Conservation (phyloP, 75 land plant genomes). For the Sequoia sempervirens region DNA sequence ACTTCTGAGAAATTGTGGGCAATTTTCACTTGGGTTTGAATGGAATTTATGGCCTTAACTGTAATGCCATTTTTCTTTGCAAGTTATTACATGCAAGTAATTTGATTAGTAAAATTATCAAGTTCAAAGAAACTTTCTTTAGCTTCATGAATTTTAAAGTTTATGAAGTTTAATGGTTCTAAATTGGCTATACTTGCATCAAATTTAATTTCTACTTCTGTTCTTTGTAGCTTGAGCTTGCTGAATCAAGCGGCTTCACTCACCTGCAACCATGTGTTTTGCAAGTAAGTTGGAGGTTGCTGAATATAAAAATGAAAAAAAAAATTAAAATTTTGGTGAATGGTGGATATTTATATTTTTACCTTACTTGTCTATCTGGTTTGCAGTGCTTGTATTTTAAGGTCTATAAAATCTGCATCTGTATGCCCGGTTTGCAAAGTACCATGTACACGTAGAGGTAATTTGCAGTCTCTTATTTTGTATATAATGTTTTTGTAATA, state of each 20-base stretch:
- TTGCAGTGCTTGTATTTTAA: slow-evolving; percentile 55
- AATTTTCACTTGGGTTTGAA: neutral
- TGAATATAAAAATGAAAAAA: neutral
- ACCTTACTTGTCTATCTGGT: neutral
- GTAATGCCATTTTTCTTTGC: neutral
- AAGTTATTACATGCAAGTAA: neutral
- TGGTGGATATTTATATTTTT: neutral
- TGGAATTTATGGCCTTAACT: neutral
- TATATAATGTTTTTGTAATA: neutral
- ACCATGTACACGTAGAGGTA: slow-evolving; percentile 69
- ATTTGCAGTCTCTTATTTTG: neutral
- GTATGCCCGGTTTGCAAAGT: slow-evolving; percentile 84
- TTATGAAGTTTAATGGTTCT: neutral
- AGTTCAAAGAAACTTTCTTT: neutral
- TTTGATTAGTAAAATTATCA: neutral
- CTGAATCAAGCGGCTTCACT: slow-evolving; percentile 60
- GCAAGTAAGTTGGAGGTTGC: slow-evolving; percentile 52
- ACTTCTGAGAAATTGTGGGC: neutral
- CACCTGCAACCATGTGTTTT: slow-evolving; percentile 79
- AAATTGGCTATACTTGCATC: neutral
- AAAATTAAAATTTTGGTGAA: neutral
- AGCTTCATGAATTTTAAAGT: neutral
- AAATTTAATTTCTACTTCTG: neutral
- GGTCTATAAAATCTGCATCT: slow-evolving; percentile 60
- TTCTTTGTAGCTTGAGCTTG: slow-evolving; percentile 63